phyloP scores from a whole-genome alignment of 2,329 filamentous ascomycete species.

The Akanthomyces lecanii region DNA sequence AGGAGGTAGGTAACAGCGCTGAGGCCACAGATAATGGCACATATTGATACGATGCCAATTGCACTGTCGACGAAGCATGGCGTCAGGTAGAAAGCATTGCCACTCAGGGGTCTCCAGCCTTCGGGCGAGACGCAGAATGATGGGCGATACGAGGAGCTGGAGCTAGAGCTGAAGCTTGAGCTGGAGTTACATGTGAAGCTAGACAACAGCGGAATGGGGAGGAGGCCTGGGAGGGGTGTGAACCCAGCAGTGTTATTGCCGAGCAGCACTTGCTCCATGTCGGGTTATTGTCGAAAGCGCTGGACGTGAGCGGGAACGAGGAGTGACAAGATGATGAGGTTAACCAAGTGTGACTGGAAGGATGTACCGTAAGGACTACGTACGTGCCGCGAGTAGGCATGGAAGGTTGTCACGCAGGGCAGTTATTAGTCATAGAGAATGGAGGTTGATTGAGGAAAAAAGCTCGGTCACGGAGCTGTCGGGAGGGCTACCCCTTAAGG shows the following conservation, averaged over 20 bases:
- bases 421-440: too few species aligned
- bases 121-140: conserved; percentile 76
- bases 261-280: conserved; percentile 15
- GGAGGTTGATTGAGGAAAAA: too few species aligned
- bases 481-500: too few species aligned
- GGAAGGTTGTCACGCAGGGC: too few species aligned
- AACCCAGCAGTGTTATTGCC: conserved; percentile 14
- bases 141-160: conserved; percentile 45
- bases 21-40: conserved; percentile 68
- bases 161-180: conserved; percentile 20
- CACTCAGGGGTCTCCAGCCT: conserved; percentile 85
- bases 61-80: conserved; percentile 90
- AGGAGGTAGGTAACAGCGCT: conserved; percentile 73
- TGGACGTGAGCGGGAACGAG: conserved; percentile 15
- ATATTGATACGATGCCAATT: conserved; percentile 68
- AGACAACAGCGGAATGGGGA: conserved; percentile 14
- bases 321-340: conserved; percentile 16
- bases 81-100: conserved; percentile 77
- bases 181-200: conserved; percentile 15
- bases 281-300: conserved; percentile 14
- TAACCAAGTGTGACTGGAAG: conserved; percentile 10
- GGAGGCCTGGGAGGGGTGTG: conserved; percentile 13
- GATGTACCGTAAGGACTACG: conserved; percentile 13
- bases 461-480: too few species aligned
- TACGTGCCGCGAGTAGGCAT: conserved; percentile 6